A percentile compares a stretch with the other conserved stretches of the same genome.
Evolutionary conservation across 495 filamentous ascomycete species (phyloP).

Genomic region (Trichoderma virens): DNA sequence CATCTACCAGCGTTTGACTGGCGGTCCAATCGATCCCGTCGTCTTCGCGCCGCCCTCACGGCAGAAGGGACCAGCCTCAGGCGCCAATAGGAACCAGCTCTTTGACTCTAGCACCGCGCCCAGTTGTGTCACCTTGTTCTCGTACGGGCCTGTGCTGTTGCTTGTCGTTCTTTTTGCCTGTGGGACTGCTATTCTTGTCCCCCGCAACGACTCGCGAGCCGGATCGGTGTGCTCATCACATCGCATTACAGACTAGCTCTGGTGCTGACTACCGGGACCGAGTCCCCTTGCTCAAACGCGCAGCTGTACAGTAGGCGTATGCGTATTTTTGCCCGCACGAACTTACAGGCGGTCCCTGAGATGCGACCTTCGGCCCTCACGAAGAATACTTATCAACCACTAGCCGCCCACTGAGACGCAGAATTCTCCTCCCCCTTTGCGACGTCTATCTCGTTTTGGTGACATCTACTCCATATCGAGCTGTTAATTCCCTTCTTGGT

Average conservation of each 20-base stretch:
- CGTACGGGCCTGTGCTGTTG: neutral
- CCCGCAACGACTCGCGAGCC: conserved; percentile 3
- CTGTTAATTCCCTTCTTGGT: neutral
- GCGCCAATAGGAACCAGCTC: conserved; percentile 1
- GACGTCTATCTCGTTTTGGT: neutral
- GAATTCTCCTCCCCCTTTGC: conserved; percentile 6
- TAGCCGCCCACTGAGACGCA: conserved; percentile 5
- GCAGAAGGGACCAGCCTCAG: neutral
- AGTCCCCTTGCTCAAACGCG: neutral
- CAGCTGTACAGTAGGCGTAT: neutral
- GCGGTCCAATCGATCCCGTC: neutral
- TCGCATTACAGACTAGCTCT: conserved; percentile 7
- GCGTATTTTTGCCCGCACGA: neutral
- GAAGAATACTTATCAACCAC: conserved; percentile 5
- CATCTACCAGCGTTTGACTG: conserved; percentile 2
- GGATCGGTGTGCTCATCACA: conserved; percentile 8
- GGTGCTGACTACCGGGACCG: conserved; percentile 6
- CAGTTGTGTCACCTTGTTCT: neutral
- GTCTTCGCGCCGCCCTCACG: neutral
- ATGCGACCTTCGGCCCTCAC: neutral
- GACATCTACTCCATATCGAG: neutral
- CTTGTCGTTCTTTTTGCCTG: neutral
- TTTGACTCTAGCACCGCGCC: neutral
- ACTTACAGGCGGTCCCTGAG: neutral
- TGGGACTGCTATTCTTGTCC: conserved; percentile 9